Base-by-base conservation (phyloP, 306 rosid genomes). In the Echinosophora koreensis region DNA sequence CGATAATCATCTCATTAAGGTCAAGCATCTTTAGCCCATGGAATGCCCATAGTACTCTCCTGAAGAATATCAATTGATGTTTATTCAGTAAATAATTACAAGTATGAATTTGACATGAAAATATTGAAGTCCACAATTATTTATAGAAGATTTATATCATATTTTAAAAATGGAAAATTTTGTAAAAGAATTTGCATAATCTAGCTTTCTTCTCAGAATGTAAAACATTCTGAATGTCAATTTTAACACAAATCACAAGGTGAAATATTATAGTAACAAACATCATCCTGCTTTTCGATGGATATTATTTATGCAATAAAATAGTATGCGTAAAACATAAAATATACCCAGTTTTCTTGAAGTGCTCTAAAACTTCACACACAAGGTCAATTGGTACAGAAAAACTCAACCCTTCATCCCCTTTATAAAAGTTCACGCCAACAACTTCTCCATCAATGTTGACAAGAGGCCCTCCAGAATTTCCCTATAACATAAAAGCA, bases 11-110 rank as follows among this genome's bases (percentile, higher is more conserved):
- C 44, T 92, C 90, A 52, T 88, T 95, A 14, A 95, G 94, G 69
- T 90, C 97, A 54, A 95, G 78, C 99, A 95, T 90, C 86, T 90
- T 92, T 74, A 95, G 49, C 63, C 97, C 99, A 71, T 92, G 93
- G 97, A 97, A 95, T 51, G 97, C 97, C 30, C 99, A 87, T 65
- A 95, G 71, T 78, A 95, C 97, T 81, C 97, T 92, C 89, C 97
- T 95, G 89, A 76, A 44, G 1, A 82, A 81, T 69, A 74, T 60
- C 30, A 61, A 66, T 68, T 28, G 62, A 73, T 30, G 16, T 49
- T 67, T 58, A 51, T 32, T 68, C 61, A 22, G 22, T 22, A 22
- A 22, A 22, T 22, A 22, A 22, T 22, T 22, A 22, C 18, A 16
- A 65, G 50, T 22, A 65, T 47, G 70, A 58, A 44, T 4, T 55